Conservation (phyloP, 2,329 filamentous ascomycete species). For the Botryosphaeria dothidea region DNA sequence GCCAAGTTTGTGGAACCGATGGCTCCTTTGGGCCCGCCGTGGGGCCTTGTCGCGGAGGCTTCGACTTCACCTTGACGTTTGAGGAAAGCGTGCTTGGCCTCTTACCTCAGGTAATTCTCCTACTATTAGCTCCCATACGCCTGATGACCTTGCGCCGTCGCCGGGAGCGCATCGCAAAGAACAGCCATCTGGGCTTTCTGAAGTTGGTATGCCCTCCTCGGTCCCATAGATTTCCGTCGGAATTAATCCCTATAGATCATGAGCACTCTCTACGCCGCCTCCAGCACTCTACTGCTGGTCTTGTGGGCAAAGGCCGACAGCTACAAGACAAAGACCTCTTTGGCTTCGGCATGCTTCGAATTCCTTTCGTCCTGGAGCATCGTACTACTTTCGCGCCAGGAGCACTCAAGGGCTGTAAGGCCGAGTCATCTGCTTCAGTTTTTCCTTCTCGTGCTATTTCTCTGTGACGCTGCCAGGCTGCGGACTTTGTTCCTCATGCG, state of each 20-base stretch:
- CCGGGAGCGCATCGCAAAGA: slow-evolving; percentile 23
- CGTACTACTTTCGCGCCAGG: slow-evolving; percentile 26
- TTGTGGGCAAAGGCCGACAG: slow-evolving; percentile 25
- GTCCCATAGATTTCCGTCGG: slow-evolving; percentile 24
- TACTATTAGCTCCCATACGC: slow-evolving; percentile 29
- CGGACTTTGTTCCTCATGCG: slow-evolving; percentile 29
- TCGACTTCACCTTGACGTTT: slow-evolving; percentile 32
- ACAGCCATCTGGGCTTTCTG: not conserved
- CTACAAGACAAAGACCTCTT: slow-evolving; percentile 26
- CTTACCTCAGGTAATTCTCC: slow-evolving; percentile 27
- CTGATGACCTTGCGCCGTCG: slow-evolving; percentile 27
- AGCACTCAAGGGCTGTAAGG: slow-evolving; percentile 29
- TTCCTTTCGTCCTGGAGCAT: not conserved
- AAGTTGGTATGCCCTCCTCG: not conserved
- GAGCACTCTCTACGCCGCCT: slow-evolving; percentile 25
- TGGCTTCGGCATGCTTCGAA: slow-evolving; percentile 24
- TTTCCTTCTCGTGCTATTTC: slow-evolving; percentile 29
- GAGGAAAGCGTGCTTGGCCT: slow-evolving; percentile 31
- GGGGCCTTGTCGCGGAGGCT: slow-evolving; percentile 28
- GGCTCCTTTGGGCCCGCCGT: slow-evolving; percentile 27
- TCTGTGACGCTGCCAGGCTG: slow-evolving; percentile 29
- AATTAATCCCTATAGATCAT: slow-evolving; percentile 18
- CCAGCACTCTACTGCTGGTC: slow-evolving; percentile 25
- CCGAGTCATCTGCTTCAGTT: slow-evolving; percentile 32
- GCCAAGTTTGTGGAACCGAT: slow-evolving; percentile 24